These are phyloP conservation scores for Avena eriantha DNA, from an alignment of 176 grass and related monocot species.

Conservation along the genomic window DNA sequence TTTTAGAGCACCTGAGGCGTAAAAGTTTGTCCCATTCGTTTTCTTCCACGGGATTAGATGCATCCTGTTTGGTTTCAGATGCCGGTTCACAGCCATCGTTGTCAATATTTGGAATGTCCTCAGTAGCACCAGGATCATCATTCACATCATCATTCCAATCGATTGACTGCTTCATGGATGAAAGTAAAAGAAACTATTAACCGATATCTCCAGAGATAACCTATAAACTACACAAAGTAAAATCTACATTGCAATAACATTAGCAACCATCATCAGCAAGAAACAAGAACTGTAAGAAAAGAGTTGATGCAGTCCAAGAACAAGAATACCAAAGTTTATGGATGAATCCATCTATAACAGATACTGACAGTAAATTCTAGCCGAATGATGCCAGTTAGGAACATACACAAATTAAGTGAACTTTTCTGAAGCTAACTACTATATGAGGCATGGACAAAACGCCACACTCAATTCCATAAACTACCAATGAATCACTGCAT, in stretches of 20 bases:
- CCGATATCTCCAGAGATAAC: conserved; percentile 27
- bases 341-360: conserved; percentile 34
- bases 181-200: conserved; percentile 44
- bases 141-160: conserved; percentile 97
- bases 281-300: background rate
- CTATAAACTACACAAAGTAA: conserved; percentile 42
- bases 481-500: conserved; percentile 29
- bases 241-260: conserved; percentile 37
- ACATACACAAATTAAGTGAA: conserved; percentile 34
- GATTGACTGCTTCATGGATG: conserved; percentile 70
- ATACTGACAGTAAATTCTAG: conserved; percentile 22
- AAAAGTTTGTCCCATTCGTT: conserved; percentile 99
- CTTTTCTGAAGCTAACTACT: background rate
- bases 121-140: conserved; percentile 67
- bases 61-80: conserved; percentile 74
- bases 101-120: conserved; percentile 52
- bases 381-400: background rate
- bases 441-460: conserved; percentile 8
- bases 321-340: conserved; percentile 12
- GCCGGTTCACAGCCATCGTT: conserved; percentile 57
- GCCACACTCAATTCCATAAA: conserved; percentile 14
- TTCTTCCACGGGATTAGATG: conserved; percentile 66
- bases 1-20: conserved; percentile 77
- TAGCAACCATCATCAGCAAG: conserved; percentile 1
- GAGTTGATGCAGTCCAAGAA: background rate